Base-by-base conservation (phyloP, 2,329 filamentous ascomycete species). In the Celoporthe dispersa region DNA sequence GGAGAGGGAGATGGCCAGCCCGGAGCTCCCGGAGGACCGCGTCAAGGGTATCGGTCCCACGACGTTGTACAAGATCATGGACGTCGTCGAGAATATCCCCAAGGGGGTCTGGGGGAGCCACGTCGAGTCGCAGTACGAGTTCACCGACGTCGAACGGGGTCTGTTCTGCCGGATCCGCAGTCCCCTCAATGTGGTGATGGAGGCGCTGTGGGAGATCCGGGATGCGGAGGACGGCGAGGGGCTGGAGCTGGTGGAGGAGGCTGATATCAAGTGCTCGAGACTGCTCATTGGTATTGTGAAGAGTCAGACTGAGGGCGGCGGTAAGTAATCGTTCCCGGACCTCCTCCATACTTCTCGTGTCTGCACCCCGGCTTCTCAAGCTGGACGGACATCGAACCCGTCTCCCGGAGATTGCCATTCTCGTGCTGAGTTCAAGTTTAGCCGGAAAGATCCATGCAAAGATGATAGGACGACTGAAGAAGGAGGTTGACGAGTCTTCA, bases 51-150 rank as follows among this genome's bases (percentile, higher is more conserved):
- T 77, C 19, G 61, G 73, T 16, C 69, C 71, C 33, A 73, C 77
- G 14, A 74, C 75, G 28, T 73, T 75, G 11, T 75, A 77, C 63
- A 74, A 78, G 3, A 72, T 75, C 28, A 75, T 75, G 19, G 75
- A 77, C 44, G 71, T 78, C 0, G 72, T 75, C 16, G 75, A 76
- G n/a, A 75, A 71, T 60, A 76, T 79, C 14, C 78, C 81, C 2
- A 73, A 76, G 16, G 77, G 86, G 2, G 79, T 88, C 37, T 88
- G 85, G 85, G 85, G 86, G 74, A 84, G 81, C 66, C 83, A 84
- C 63, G 84, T 88, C 8, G 81, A 84, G 66, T 87, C 85, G 78
- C 83, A 77, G 7, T 86, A 86, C 75, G 86, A 88, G 77, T 85
- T 88, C 71, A 83, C 84, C 25, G 78, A 86, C 71, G 78, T 84